phyloP scores from a whole-genome alignment of 441 rosid genomes.

The Sinapis alba region DNA sequence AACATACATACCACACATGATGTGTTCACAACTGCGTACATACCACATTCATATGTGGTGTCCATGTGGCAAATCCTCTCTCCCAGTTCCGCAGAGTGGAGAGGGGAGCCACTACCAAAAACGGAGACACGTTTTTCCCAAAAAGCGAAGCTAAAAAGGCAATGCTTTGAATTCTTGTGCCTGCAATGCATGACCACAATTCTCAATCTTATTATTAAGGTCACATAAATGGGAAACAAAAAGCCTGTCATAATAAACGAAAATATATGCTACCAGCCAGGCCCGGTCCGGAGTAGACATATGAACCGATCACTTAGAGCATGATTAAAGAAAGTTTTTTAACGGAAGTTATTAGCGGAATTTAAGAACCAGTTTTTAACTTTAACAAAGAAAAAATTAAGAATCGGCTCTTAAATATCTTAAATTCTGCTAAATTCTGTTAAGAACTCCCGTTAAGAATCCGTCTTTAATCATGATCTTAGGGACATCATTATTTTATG shows the following conservation, averaged over 20 bases:
- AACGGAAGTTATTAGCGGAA: too few relatives aligned
- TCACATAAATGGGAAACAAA: conserved; percentile 9
- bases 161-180: conserved; percentile 93
- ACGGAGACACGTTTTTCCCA: conserved; percentile 56
- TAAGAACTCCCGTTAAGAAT: too few relatives aligned
- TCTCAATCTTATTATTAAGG: not conserved
- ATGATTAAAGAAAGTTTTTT: too few relatives aligned
- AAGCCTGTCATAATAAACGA: not conserved
- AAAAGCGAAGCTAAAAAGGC: conserved; percentile 90
- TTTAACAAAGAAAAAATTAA: too few relatives aligned
- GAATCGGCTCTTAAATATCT: too few relatives aligned
- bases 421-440: too few relatives aligned
- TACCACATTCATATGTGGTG: conserved; percentile 97
- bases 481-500: not conserved
- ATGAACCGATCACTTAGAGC: not conserved
- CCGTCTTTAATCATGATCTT: too few relatives aligned
- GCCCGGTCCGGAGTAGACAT: not conserved
- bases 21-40: conserved; percentile 36
- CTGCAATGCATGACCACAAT: conserved; percentile 54
- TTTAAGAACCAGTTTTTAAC: too few relatives aligned
- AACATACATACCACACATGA: not conserved
- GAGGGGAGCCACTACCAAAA: conserved; percentile 91
- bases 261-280: not conserved
- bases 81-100: conserved; percentile 95
- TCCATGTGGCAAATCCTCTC: conserved; percentile 89